Base-by-base conservation (phyloP, 768 basidiomycete species). In the Ephemerocybe angulata region DNA sequence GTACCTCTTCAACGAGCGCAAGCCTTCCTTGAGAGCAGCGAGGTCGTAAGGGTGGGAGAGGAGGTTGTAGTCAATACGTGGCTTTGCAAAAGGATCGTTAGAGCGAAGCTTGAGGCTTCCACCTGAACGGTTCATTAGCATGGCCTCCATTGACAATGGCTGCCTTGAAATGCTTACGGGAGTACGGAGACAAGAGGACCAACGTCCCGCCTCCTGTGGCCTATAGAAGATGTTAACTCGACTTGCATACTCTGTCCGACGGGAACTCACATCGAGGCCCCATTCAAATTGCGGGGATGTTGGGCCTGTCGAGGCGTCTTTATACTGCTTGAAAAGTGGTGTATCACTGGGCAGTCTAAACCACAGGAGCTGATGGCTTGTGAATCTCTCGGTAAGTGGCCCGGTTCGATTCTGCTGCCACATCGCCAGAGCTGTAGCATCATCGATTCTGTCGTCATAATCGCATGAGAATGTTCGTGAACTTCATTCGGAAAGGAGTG, bases 61-160 rank as follows among this genome's bases (percentile, higher is more conserved):
- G 21, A 27, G 53, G 13, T 47, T 53, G 19, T 52, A 50, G 31
- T 56, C 47, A 30, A 56, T 59, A 19, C 55, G 31, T 29, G 68
- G 66, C 2, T 53, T 25, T 29, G 57, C 63, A 53, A 69, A 66
- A 7, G 68, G 68, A 38, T 69, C 57, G 17, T 46, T 57, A 19
- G 62, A 60, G 15, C 33, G 40, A 4, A 67, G 27, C 17, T 55
- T 61, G 17, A 69, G 52, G 22, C 58, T 56, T 12, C 67, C 67
- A 19, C 42, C 59, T 60, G 37, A 13, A 28, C 7, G 3, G 31
- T 42, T 52, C 30, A 42, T 42, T 10, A 43, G 13, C 30, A 1
- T 24, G 33, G 22, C 17, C 19, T 38, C 8, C 17, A 38, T 17
- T 38, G 25, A 8, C 7, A 15, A 19, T 7, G 27, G 33, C 17